Evolutionary conservation across 2,329 filamentous ascomycete genomes (phyloP).

Genomic region (Rutstroemia sp.): DNA sequence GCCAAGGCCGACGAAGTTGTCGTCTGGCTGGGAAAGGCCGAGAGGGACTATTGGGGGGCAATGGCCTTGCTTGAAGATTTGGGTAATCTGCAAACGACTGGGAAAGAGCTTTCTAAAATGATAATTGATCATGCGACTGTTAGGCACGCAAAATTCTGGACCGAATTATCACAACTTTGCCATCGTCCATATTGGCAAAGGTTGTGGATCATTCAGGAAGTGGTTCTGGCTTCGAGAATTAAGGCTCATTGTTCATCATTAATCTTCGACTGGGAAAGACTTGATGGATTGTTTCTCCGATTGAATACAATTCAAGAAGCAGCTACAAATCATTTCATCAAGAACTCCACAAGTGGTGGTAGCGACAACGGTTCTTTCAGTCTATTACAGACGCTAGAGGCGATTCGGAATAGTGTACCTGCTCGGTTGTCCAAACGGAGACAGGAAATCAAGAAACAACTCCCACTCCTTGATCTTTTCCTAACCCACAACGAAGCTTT

Average conservation of each 20-base stretch:
- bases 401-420: conserved; percentile 1
- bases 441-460: not conserved
- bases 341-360: not conserved
- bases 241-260: conserved; percentile 6
- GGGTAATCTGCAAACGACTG: not conserved
- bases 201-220: conserved; percentile 7
- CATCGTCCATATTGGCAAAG: conserved; percentile 6
- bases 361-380: not conserved
- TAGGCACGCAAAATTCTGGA: conserved; percentile 5
- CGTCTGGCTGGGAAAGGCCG: conserved; percentile 4
- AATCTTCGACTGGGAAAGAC: conserved; percentile 3
- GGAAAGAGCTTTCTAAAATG: not conserved
- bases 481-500: conserved; percentile 7
- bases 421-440: conserved; percentile 1
- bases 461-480: conserved; percentile 6
- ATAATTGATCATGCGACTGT: not conserved
- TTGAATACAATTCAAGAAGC: not conserved
- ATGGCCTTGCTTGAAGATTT: conserved; percentile 4
- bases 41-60: conserved; percentile 6
- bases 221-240: conserved; percentile 8
- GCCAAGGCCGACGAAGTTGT: conserved; percentile 1
- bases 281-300: conserved; percentile 4
- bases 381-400: conserved; percentile 2
- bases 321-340: not conserved
- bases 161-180: not conserved